Evolutionary conservation across 139 green algal genomes (phyloP), one percentile per base, ranked within the genome.

Genomic region (Micromonas pusilla): DNA sequence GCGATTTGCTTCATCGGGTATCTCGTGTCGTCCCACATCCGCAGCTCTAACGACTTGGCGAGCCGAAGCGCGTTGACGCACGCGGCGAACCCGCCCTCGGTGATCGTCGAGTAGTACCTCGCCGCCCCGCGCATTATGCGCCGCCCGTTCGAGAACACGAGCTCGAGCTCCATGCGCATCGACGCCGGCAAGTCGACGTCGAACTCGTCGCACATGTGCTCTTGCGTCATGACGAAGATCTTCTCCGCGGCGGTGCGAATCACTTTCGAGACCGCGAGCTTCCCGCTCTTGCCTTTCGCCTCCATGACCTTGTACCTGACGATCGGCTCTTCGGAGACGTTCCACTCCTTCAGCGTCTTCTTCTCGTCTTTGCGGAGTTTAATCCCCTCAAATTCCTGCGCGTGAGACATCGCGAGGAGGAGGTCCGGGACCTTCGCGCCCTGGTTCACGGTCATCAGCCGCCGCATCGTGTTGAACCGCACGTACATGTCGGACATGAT

Each of bases 401-500:
- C 23, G 21, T 62, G 5, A 63, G 34, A 75, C 68, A 72, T 2
- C 28, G 33, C 38, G 3, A 52, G 36, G 13, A 72, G 65, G 4
- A 72, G 33, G 13, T 72, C 28, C 26, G 28, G 13, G 21, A 70
- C 63, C 28, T 34, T 34, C 31, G 63, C 28, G 31, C 21, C 20
- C 21, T 20, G 32, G 1, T 39, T 20, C 63, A 70, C 63, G 26
- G n/a, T 2, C 38, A 63, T 60, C 23, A 75, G 32, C 3, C 6
- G 4, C 9, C 62, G 60, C 37, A 75, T 63, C 2, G 68, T 75
- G 0, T 75, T 23, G 37, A 75, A 75, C 32, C 68, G 68, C 20
- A 75, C 21, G 33, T 75, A 75, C n/a, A 38, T 38, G n/a, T 36
- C 23, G 34, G 37, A 63, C 68, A 75, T 75, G 4, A 75, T 62